Evolutionary conservation across 208 protist species (phyloP), one percentile per base, ranked within the genome.

Genomic region (Leishmania braziliensis): DNA sequence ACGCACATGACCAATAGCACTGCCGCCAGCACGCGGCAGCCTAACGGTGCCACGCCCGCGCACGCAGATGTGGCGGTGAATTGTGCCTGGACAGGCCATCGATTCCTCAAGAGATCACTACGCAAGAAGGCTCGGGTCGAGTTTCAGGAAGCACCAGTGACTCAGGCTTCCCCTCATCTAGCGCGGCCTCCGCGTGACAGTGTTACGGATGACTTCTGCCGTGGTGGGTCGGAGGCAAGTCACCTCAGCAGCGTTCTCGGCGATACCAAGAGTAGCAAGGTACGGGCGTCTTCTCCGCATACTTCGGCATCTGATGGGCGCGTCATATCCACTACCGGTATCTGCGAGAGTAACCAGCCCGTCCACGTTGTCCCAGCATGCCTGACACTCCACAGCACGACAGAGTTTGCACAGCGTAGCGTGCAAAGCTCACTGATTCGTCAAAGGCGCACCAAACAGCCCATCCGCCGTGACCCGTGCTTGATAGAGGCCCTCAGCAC

Each of bases 401-500:
- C 70, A n/a, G 70, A 26, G 46, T n/a, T 48, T 14, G 5, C 46
- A 39, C 26, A 36, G n/a, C 48, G 23, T 36, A 16, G 20, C 70
- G 14, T 5, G 48, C 43, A 39, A 36, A 46, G 8, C 36, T 3
- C n/a, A 39, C 48, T 10, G 10, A 39, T 5, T 36, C 0, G 6
- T 20, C 70, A 5, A 12, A 50, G 48, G 48, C 70, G n/a, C 70
- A 12, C 12, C 12, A 36, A 48, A 14, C 8, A 54, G 29, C 79
- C 75, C 20, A 68, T 79, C 16, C 78, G 74, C 16, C 84, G 79
- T 5, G 60, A 29, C 0, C 18, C n/a, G 26, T 84, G n/a, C 65
- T 36, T 75, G 23, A 80, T 87, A 10, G 84, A 87, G 53, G 70
- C 60, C 5, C 16, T 82, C 5, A 78, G 80, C 66, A 20, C 70